These are phyloP conservation scores for Parvularia atlantis DNA, from an alignment of 78 protist genomes.

Conservation along the genomic window DNA sequence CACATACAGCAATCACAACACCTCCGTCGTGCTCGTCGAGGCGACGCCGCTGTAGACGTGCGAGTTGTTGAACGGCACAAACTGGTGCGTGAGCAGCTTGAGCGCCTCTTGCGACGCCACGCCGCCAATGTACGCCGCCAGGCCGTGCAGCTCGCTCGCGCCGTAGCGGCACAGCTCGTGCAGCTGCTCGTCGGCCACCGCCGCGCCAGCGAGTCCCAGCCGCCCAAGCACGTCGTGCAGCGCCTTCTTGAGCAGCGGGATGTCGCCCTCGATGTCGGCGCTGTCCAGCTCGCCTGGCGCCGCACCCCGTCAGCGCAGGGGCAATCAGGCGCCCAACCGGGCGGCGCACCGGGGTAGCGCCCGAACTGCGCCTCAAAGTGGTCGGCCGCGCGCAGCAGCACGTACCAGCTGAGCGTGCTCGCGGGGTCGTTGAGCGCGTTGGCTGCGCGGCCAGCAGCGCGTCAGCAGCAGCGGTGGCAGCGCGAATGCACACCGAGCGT, in stretches of 20 bases:
- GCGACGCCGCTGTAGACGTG: conserved; percentile 64
- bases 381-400: conserved; percentile 5
- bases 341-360: conserved; percentile 9
- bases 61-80: conserved; percentile 65
- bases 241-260: conserved; percentile 8
- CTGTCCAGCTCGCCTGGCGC: not conserved
- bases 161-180: conserved; percentile 73
- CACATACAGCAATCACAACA: not conserved
- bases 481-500: no score
- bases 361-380: not conserved
- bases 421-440: no score
- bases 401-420: no score
- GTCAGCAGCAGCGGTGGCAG: no score
- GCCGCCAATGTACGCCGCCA: conserved; percentile 77
- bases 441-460: no score
- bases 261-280: conserved; percentile 30
- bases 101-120: conserved; percentile 63
- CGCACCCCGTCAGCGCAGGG: no score
- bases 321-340: no score
- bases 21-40: not conserved
- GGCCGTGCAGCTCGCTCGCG: conserved; percentile 57
- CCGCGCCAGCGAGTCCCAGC: conserved; percentile 1
- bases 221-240: not conserved
- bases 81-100: conserved; percentile 65
- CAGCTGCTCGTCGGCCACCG: conserved; percentile 35